A percentile compares a stretch with the other conserved stretches of the same genome.
These are phyloP conservation scores for Metrosideros polymorpha DNA, from an alignment of 441 rosid species.

Conservation along the genomic window DNA sequence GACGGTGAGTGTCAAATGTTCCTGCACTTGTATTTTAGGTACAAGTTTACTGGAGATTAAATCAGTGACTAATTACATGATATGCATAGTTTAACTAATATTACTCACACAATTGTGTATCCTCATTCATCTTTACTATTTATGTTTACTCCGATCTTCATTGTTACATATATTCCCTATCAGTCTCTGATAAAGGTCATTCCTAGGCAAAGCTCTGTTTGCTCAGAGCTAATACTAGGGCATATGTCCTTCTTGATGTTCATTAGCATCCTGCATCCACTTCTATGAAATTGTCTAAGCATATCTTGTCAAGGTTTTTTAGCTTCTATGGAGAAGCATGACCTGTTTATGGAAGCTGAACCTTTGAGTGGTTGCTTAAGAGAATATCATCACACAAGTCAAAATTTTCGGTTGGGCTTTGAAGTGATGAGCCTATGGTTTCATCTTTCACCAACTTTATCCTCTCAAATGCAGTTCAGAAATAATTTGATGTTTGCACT, in stretches of 20 bases:
- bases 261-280: background rate
- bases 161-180: background rate
- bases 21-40: background rate
- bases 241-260: background rate
- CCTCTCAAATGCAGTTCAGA: background rate
- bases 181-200: background rate
- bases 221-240: background rate
- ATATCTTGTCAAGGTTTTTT: background rate
- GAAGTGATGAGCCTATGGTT: background rate
- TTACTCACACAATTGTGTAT: background rate
- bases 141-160: background rate
- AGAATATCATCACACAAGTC: background rate
- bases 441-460: background rate
- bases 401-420: background rate
- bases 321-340: background rate
- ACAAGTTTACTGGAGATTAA: background rate
- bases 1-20: slow-evolving; percentile 38
- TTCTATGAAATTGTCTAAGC: background rate
- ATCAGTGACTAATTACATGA: background rate
- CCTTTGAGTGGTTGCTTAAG: background rate
- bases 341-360: background rate
- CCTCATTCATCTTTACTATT: background rate
- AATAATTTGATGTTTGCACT: background rate
- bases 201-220: background rate
- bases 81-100: background rate